These are phyloP conservation scores for Daldinia loculata DNA, from an alignment of 495 filamentous ascomycete species.

Conservation along the genomic window DNA sequence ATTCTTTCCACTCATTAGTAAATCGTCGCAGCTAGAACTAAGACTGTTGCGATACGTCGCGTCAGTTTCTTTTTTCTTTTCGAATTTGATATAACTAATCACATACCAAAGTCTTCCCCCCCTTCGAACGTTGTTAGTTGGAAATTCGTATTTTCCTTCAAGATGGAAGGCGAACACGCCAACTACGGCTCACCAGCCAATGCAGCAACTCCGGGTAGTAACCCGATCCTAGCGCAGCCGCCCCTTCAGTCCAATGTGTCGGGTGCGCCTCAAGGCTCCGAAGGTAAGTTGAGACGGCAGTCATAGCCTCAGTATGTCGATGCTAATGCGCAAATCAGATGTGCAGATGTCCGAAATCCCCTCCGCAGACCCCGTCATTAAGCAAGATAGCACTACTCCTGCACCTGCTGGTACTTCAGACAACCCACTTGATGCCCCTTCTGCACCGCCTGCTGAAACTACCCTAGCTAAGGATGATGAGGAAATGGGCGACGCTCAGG, in stretches of 20 bases:
- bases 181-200: conserved; percentile 64
- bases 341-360: conserved; percentile 64
- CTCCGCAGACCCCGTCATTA: conserved; percentile 54
- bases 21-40: conserved; percentile 17
- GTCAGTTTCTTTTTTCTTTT: conserved; percentile 24
- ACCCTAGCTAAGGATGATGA: conserved; percentile 74
- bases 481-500: conserved; percentile 81
- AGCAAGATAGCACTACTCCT: conserved; percentile 61
- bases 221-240: conserved; percentile 62
- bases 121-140: conserved; percentile 32
- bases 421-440: conserved; percentile 86
- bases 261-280: conserved; percentile 38
- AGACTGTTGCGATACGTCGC: conserved; percentile 35
- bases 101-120: conserved; percentile 9
- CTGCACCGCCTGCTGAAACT: conserved; percentile 74
- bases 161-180: conserved; percentile 63
- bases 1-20: conserved; percentile 23
- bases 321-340: conserved; percentile 53
- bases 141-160: conserved; percentile 16
- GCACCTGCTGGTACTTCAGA: conserved; percentile 70
- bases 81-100: conserved; percentile 9
- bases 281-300: conserved; percentile 45
- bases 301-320: not conserved
- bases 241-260: conserved; percentile 53
- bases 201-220: conserved; percentile 59